These are phyloP conservation scores for Massarina eburnea DNA, from an alignment of 2,329 filamentous ascomycete genomes.

Conservation along the genomic window DNA sequence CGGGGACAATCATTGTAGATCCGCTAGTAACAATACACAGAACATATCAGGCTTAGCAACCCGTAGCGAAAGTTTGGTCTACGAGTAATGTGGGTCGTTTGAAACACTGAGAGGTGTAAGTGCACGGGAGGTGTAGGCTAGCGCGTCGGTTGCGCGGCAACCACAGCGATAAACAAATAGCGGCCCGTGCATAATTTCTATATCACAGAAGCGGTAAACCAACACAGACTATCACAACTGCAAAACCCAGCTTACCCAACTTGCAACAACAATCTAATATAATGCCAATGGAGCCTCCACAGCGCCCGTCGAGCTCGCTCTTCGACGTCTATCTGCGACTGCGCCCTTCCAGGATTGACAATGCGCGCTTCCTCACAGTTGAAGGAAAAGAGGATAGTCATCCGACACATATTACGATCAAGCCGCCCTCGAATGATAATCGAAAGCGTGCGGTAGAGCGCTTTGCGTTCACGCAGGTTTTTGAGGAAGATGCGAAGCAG, in stretches of 20 bases:
- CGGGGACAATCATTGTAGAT: too few relatives aligned
- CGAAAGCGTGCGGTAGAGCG: conserved; percentile 86
- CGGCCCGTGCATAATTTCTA: too few relatives aligned
- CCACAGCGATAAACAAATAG: too few relatives aligned
- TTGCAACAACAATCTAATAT: conserved; percentile 5
- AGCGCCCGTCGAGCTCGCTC: conserved; percentile 54
- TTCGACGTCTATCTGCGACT: conserved; percentile 93
- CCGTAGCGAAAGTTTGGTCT: too few relatives aligned
- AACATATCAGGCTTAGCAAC: too few relatives aligned
- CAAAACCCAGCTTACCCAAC: conserved; percentile 1
- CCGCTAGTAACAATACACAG: too few relatives aligned
- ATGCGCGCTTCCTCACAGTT: conserved; percentile 72
- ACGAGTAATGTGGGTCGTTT: too few relatives aligned
- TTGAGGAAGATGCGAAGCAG: conserved; percentile 82
- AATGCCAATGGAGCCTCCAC: conserved; percentile 41
- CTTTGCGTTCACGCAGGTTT: conserved; percentile 92
- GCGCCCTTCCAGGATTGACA: conserved; percentile 48
- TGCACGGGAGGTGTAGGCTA: too few relatives aligned
- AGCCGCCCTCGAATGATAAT: conserved; percentile 73
- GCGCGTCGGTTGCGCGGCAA: too few relatives aligned
- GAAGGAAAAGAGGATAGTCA: conserved; percentile 53
- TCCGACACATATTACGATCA: conserved; percentile 56
- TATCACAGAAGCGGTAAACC: conserved; percentile 9
- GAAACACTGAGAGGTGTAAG: too few relatives aligned
- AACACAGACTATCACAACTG: conserved; percentile 7